Evolutionary conservation across 2,329 filamentous ascomycete genomes (phyloP).

Genomic region (Microcyclospora pomicola): DNA sequence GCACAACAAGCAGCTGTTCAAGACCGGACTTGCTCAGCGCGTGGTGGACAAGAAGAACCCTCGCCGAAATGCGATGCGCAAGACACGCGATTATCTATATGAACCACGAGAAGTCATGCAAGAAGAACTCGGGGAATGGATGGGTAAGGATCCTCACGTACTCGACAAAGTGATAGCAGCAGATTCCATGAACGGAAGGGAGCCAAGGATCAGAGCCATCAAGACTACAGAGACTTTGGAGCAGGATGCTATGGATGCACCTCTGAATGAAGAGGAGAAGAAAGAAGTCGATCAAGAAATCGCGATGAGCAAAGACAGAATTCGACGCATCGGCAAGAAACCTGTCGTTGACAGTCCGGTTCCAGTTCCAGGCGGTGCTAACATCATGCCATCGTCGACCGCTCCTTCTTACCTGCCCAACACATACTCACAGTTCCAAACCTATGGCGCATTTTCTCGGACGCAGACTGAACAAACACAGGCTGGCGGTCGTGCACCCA

Average conservation of each 20-base stretch:
- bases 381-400: too few species aligned
- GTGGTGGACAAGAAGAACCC: constrained; percentile 77
- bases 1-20: constrained; percentile 65
- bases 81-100: constrained; percentile 41
- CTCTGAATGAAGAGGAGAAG: constrained; percentile 19
- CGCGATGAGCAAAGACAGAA: too few species aligned
- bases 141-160: constrained; percentile 45
- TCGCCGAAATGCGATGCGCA: constrained; percentile 48
- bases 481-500: too few species aligned
- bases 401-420: too few species aligned
- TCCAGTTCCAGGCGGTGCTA: too few species aligned
- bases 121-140: constrained; percentile 34
- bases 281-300: constrained; percentile 15
- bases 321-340: too few species aligned
- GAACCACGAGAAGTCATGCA: constrained; percentile 40
- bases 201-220: constrained; percentile 16
- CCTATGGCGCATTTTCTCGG: too few species aligned
- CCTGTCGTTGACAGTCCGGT: too few species aligned
- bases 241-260: constrained; percentile 19
- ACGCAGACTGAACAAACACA: too few species aligned
- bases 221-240: constrained; percentile 23
- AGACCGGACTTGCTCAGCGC: constrained; percentile 61
- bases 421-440: too few species aligned
- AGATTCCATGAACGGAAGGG: constrained; percentile 48
- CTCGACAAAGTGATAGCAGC: constrained; percentile 52